Evolutionary conservation across 2,329 filamentous ascomycete genomes (phyloP).

Genomic region (Penicillium sclerotigenum): DNA sequence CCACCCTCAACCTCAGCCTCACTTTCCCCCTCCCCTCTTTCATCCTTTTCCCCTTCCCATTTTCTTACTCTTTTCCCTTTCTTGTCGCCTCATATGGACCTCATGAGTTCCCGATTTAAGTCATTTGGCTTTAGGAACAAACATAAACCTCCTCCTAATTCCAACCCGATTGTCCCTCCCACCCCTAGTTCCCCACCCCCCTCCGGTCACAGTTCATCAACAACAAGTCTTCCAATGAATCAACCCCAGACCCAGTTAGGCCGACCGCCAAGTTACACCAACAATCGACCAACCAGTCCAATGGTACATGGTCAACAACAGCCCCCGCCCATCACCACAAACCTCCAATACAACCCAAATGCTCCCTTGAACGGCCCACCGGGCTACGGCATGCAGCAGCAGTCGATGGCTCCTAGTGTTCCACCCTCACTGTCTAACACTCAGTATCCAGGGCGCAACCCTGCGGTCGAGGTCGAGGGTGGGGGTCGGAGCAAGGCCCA

Average conservation of each 20-base stretch:
- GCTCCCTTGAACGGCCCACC: conserved; percentile 42
- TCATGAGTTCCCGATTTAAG: conserved; percentile 53
- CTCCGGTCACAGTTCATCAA: conserved; percentile 45
- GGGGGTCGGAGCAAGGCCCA: conserved; percentile 90
- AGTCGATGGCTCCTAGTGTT: conserved; percentile 28
- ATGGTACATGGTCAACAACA: conserved; percentile 49
- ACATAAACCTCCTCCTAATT: conserved; percentile 28
- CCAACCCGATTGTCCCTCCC: conserved; percentile 32
- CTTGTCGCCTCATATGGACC: conserved; percentile 41
- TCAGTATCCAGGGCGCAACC: conserved; percentile 33
- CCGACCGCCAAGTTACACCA: conserved; percentile 62
- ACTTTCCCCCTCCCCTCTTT: conserved; percentile 17
- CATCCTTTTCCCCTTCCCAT: conserved; percentile 9
- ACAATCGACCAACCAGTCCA: conserved; percentile 53
- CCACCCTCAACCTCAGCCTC: conserved; percentile 15
- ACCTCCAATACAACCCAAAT: conserved; percentile 47
- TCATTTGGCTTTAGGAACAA: conserved; percentile 47
- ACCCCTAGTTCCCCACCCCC: conserved; percentile 39
- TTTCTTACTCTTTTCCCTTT: conserved; percentile 3
- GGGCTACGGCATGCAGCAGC: conserved; percentile 44
- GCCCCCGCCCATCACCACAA: conserved; percentile 55
- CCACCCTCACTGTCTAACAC: conserved; percentile 24
- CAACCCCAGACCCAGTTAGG: conserved; percentile 46
- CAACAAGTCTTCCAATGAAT: conserved; percentile 56
- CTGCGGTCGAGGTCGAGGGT: conserved; percentile 71